Percentiles rank a stretch among this genome's conserved stretches.
Conservation (phyloP, 2,329 filamentous ascomycete species). For the Rhynchosporium agropyri region DNA sequence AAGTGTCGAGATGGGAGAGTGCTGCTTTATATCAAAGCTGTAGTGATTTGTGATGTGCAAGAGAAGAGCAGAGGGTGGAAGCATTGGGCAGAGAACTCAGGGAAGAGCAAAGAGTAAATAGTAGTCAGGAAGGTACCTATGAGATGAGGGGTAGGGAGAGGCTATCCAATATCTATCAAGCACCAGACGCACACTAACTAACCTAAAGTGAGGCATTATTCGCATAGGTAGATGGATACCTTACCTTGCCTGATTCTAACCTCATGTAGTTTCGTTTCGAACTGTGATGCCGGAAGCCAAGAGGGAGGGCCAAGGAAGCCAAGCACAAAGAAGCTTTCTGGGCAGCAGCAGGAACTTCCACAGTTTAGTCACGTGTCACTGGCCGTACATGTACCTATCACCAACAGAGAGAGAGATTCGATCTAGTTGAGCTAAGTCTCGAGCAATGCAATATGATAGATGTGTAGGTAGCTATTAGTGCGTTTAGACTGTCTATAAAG, state of each 20-base stretch:
- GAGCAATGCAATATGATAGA: no score
- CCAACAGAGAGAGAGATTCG: no score
- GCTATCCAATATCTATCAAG: neutral
- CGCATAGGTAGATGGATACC: no score
- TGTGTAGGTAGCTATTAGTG: no score
- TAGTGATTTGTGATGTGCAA: neutral
- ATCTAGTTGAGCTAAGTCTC: no score
- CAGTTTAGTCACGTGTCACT: no score
- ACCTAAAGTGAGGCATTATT: neutral
- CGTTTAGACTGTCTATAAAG: no score
- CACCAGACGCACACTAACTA: neutral
- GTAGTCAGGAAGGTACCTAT: no score
- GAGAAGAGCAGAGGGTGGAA: neutral
- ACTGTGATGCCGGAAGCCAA: neutral
- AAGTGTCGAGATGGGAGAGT: neutral
- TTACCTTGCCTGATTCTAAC: neutral
- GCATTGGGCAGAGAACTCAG: neutral
- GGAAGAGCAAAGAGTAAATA: neutral
- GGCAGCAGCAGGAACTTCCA: neutral
- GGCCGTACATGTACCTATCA: no score
- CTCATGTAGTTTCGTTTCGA: neutral
- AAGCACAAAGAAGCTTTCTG: slow-evolving; percentile 12
- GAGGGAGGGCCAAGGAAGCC: slow-evolving; percentile 13
- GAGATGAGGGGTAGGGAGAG: slow-evolving; percentile 7
- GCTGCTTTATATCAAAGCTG: neutral